Evolutionary conservation across 164 flowering plant species (phyloP), one percentile per base, ranked within the genome.

Genomic region (Platanus orientalis): DNA sequence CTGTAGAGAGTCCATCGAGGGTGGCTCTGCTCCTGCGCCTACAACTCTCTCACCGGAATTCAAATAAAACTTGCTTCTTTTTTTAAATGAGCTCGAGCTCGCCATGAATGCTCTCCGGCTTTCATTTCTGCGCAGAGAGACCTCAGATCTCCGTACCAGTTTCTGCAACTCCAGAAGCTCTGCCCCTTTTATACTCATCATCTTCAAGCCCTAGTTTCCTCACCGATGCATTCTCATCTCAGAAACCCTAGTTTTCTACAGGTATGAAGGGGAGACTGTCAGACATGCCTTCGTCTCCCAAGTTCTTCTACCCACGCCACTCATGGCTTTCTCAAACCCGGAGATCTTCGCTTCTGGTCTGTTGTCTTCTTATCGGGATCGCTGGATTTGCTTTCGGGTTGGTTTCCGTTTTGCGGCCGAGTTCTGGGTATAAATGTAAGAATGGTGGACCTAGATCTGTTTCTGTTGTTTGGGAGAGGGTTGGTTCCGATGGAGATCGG

Each of bases 241-340:
- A 36, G 42, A 36, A 36, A 54, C 64, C 61, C 72, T 47, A 49
- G 49, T 47, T 51, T 64, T 67, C 61, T 49, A 55, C 70, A 67
- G 63, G 28, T 69, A 57, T 59, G 52, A 54, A 39, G 39, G 17
- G 23, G 13, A 34, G 20, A 4, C 0, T n/a, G 16, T 16, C 34
- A 52, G 61, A 59, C 51, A 86, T 85, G 88, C 89, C 93, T 62
- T 81, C 85, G 1, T 81, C 81, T 39, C 88, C 91, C 26, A 90
- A 87, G 56, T 64, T 72, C 74, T 81, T 83, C 78, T 70, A 81
- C 64, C 76, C 89, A n/a, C 88, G 88, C 20, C 69, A 76, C 7
- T 52, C 79, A 44, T 63, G 73, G 40, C 60, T 71, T 11, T 62
- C 77, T 27, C 48, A 55, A 47, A 32, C 61, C 7, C 75, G 73